Conservation (phyloP, 1,284 basidiomycete genomes). For the Gomphus bonarii region DNA sequence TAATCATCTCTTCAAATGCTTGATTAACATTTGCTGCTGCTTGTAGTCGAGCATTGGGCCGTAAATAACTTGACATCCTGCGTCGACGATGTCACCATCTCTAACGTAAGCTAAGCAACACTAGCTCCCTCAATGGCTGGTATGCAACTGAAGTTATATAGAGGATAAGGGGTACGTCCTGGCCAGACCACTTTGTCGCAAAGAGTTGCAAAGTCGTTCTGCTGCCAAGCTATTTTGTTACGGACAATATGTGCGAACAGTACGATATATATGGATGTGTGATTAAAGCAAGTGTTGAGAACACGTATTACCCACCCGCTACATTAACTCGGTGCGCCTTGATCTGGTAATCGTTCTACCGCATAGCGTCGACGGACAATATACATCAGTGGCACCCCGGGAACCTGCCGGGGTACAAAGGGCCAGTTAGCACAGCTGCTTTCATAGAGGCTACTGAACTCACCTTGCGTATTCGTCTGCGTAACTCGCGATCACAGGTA, state of each 20-base stretch:
- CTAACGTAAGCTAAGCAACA: no score
- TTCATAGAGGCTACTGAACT: background rate
- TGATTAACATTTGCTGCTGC: background rate
- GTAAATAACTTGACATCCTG: background rate
- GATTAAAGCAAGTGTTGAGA: background rate
- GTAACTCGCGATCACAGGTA: conserved; percentile 93
- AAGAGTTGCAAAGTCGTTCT: no score
- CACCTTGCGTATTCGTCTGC: conserved; percentile 80
- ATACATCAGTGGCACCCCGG: conserved; percentile 94
- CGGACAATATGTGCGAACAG: no score
- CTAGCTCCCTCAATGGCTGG: no score
- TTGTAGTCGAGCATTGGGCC: background rate
- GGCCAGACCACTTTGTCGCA: no score
- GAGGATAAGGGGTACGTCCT: no score
- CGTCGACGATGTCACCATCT: background rate
- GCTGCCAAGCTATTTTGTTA: no score
- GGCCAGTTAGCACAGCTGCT: conserved; percentile 15
- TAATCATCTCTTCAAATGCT: background rate
- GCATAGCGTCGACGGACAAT: conserved; percentile 86
- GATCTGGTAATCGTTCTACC: conserved; percentile 88
- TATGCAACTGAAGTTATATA: no score
- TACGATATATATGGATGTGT: no score
- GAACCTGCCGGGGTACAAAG: conserved; percentile 34
- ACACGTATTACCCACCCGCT: background rate
- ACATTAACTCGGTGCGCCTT: conserved; percentile 52